A percentile compares a stretch with the other conserved stretches of the same genome.
These are phyloP conservation scores for Beauveria varroae DNA, from an alignment of 2,329 filamentous ascomycete species.

Conservation along the genomic window DNA sequence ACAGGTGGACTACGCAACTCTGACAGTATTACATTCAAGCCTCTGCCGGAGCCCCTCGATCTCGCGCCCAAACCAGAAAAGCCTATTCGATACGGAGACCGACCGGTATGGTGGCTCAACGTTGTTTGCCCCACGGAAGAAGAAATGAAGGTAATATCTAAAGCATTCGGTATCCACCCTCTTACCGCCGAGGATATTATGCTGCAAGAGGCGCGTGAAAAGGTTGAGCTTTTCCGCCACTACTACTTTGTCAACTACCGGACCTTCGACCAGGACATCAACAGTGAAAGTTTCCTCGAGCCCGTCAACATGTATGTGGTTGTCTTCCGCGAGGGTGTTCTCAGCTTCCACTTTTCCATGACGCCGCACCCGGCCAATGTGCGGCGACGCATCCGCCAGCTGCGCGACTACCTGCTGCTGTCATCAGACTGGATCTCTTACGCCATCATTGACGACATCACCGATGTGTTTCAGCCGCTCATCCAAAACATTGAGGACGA, in stretches of 20 bases:
- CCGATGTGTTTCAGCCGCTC: constrained; percentile 86
- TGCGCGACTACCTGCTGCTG: constrained; percentile 87
- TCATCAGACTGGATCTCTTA: constrained; percentile 98
- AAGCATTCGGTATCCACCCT: constrained; percentile 92
- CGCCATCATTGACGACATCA: constrained; percentile 96
- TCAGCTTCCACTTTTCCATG: constrained; percentile 96
- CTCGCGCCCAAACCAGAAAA: constrained; percentile 26
- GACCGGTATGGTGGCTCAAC: constrained; percentile 96
- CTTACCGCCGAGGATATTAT: constrained; percentile 94
- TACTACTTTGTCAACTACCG: constrained; percentile 99
- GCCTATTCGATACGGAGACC: constrained; percentile 60
- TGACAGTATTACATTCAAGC: constrained; percentile 23
- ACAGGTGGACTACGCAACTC: not conserved
- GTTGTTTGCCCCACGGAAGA: constrained; percentile 83
- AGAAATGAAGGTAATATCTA: constrained; percentile 91
- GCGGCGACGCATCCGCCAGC: constrained; percentile 81
- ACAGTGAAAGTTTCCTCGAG: constrained; percentile 83
- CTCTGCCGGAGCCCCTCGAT: constrained; percentile 20
- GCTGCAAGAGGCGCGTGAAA: constrained; percentile 94
- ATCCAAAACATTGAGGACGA: constrained; percentile 93
- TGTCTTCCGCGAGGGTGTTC: constrained; percentile 89
- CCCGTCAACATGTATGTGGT: constrained; percentile 97
- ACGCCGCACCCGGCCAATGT: constrained; percentile 96
- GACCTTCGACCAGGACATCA: constrained; percentile 90
- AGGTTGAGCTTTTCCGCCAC: constrained; percentile 92